A percentile compares a stretch with the other conserved stretches of the same genome.
phyloP scores from a whole-genome alignment of 768 basidiomycete species.

The Psilocybe cubensis region DNA sequence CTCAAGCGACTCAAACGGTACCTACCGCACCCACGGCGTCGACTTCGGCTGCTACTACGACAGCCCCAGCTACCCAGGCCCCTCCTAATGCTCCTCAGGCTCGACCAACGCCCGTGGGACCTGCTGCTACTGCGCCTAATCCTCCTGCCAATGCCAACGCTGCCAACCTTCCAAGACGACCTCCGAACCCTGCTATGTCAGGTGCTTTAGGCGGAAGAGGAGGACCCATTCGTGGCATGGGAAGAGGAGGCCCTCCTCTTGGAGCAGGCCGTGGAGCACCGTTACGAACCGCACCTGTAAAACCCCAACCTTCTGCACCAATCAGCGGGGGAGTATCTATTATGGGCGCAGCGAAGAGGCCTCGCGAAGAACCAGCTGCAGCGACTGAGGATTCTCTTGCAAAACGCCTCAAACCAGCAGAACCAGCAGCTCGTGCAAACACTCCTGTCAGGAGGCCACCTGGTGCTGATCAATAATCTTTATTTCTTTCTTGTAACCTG shows the following conservation, averaged over 20 bases:
- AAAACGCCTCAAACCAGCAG: constrained; percentile 68
- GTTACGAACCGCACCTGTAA: constrained; percentile 31
- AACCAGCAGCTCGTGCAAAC: constrained; percentile 25
- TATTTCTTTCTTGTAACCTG: not conserved
- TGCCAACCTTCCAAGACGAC: constrained; percentile 31
- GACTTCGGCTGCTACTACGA: constrained; percentile 18
- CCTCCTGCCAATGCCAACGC: constrained; percentile 11
- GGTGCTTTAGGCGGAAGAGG: constrained; percentile 21
- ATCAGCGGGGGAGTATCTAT: constrained; percentile 53
- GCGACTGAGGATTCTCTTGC: constrained; percentile 60
- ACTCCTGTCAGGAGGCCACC: constrained; percentile 17
- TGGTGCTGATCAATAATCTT: constrained; percentile 1
- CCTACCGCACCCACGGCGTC: constrained; percentile 17
- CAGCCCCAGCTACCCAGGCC: constrained; percentile 14
- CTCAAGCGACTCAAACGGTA: constrained; percentile 22
- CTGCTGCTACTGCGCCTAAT: constrained; percentile 12
- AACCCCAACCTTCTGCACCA: constrained; percentile 25
- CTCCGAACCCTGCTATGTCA: constrained; percentile 24
- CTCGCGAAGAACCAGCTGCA: constrained; percentile 55
- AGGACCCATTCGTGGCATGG: constrained; percentile 18
- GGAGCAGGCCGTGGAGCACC: constrained; percentile 37
- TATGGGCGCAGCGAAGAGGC: constrained; percentile 71
- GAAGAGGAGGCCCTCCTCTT: constrained; percentile 36
- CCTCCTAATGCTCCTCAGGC: constrained; percentile 19
- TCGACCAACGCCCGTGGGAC: constrained; percentile 11